Percentiles rank a stretch among this genome's conserved stretches.
These are phyloP conservation scores for Penicillium maclennaniae DNA, from an alignment of 495 filamentous ascomycete genomes.

Conservation along the genomic window DNA sequence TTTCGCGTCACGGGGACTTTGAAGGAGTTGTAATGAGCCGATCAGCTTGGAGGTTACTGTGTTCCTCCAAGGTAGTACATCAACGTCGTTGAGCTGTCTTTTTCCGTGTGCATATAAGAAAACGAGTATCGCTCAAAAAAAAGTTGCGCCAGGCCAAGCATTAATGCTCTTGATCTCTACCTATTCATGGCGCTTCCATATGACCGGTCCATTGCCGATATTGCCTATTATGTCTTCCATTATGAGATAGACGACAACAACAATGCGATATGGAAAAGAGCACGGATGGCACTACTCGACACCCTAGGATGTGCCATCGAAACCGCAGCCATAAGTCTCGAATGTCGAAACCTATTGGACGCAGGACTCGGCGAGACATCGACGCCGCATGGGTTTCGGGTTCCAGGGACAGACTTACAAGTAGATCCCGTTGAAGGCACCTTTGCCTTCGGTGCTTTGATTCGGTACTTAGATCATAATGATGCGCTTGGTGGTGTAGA, in stretches of 20 bases:
- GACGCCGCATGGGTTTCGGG: conserved; percentile 35
- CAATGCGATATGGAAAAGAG: conserved; percentile 17
- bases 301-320: conserved; percentile 41
- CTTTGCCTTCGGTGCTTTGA: conserved; percentile 42
- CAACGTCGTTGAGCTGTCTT: neutral
- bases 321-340: conserved; percentile 22
- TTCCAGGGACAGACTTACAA: conserved; percentile 38
- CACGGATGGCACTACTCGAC: conserved; percentile 36
- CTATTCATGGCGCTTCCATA: conserved; percentile 15
- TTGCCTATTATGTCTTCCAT: conserved; percentile 30
- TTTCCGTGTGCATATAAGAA: neutral
- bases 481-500: conserved; percentile 41
- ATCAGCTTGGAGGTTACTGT: neutral
- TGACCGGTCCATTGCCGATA: conserved; percentile 28
- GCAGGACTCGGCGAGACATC: conserved; percentile 22
- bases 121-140: neutral
- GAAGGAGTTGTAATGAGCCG: neutral
- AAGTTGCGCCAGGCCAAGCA: neutral
- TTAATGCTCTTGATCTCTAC: neutral
- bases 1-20: neutral
- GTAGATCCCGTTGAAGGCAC: conserved; percentile 42
- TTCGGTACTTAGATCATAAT: conserved; percentile 46
- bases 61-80: neutral
- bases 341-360: conserved; percentile 24
- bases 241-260: conserved; percentile 15